Conservation (phyloP, 2,329 filamentous ascomycete genomes). For the Myotisia sp. region DNA sequence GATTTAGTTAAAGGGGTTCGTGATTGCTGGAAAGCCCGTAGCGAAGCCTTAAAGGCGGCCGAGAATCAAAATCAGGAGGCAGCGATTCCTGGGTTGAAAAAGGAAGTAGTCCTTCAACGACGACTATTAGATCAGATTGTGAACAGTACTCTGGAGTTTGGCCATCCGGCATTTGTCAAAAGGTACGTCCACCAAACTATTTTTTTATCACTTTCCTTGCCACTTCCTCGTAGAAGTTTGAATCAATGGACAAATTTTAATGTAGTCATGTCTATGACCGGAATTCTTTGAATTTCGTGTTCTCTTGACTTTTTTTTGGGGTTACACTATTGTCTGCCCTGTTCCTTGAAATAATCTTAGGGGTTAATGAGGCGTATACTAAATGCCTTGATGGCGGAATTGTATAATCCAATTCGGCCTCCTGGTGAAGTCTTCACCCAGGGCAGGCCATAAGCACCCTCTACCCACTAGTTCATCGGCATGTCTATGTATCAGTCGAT, state of each 20-base stretch:
- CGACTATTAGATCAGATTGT: conserved; percentile 41
- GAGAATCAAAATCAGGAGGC: conserved; percentile 42
- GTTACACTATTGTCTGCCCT: too few relatives aligned
- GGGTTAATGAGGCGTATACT: conserved; percentile 5
- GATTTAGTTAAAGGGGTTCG: conserved; percentile 46
- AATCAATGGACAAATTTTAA: conserved; percentile 23
- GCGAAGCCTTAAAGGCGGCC: conserved; percentile 41
- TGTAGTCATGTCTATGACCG: conserved; percentile 23
- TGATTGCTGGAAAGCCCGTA: conserved; percentile 47
- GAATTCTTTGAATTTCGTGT: too few relatives aligned
- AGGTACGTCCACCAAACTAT: conserved; percentile 30
- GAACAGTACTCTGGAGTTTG: conserved; percentile 28
- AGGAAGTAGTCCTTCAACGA: conserved; percentile 43
- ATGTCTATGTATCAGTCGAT: too few relatives aligned
- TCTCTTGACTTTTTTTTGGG: too few relatives aligned
- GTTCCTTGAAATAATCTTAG: too few relatives aligned
- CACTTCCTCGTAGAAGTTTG: conserved; percentile 22
- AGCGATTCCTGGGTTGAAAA: conserved; percentile 41
- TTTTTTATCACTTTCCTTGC: conserved; percentile 8
- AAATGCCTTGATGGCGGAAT: conserved; percentile 3
- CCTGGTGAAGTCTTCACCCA: not conserved
- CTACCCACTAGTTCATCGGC: too few relatives aligned
- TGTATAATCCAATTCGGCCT: too few relatives aligned
- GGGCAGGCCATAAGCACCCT: not conserved
- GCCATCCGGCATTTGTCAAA: conserved; percentile 34